Conservation (phyloP, 768 basidiomycete genomes). For the Candolleomyces eurysporus region DNA sequence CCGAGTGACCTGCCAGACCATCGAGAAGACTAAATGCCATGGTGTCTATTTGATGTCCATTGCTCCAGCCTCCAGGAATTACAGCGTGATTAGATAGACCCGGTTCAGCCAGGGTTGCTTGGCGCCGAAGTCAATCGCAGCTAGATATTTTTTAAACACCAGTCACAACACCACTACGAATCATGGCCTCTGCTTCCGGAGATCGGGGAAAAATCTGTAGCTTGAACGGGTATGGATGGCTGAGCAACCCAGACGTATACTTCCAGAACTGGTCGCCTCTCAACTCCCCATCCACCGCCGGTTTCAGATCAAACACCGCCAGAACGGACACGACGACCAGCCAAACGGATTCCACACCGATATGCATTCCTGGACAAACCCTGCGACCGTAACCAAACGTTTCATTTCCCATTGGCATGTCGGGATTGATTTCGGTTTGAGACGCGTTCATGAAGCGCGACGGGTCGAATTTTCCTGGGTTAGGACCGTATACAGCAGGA, state of each 20-base stretch:
- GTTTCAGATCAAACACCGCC: slow-evolving; percentile 21
- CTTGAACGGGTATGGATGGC: background rate
- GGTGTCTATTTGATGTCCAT: too few species aligned
- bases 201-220: background rate
- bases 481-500: slow-evolving; percentile 2
- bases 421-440: slow-evolving; percentile 2
- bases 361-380: slow-evolving; percentile 24
- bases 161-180: background rate
- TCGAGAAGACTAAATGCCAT: too few species aligned
- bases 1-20: too few species aligned
- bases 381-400: slow-evolving; percentile 10
- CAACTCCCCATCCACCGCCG: background rate
- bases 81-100: too few species aligned
- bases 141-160: background rate
- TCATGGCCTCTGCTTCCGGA: background rate
- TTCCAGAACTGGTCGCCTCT: background rate
- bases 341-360: slow-evolving; percentile 21
- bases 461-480: background rate
- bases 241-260: background rate
- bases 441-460: slow-evolving; percentile 1
- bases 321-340: slow-evolving; percentile 17
- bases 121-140: too few species aligned
- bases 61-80: too few species aligned
- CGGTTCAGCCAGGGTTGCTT: too few species aligned
- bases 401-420: background rate